Conservation (phyloP, 805 yeast species). For the Candida sonorensis region DNA sequence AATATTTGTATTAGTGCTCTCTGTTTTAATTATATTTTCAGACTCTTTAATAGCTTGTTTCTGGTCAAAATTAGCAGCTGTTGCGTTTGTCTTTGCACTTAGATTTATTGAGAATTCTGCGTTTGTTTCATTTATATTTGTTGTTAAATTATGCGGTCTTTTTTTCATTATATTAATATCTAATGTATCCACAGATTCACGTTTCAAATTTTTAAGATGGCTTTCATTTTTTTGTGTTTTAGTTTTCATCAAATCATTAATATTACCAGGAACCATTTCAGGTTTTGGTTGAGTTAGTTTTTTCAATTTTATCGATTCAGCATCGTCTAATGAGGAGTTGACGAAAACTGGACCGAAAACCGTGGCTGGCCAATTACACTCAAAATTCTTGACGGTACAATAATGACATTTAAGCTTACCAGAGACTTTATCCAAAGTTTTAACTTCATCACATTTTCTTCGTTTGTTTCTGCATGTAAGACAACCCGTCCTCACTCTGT, state of each 20-base stretch:
- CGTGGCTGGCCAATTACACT: conserved; percentile 8
- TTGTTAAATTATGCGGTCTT: too few species aligned
- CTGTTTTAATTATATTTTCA: too few species aligned
- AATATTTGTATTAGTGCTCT: too few species aligned
- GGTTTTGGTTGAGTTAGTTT: conserved; percentile 3
- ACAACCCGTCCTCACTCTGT: conserved; percentile 9
- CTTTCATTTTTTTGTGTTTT: neutral
- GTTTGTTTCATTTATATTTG: too few species aligned
- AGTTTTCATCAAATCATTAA: too few species aligned
- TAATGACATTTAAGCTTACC: conserved; percentile 6
- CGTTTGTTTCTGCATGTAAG: conserved; percentile 6
- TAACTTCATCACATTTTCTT: conserved; percentile 10
- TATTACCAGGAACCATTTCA: neutral
- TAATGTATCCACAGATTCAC: too few species aligned
- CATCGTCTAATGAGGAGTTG: conserved; percentile 5
- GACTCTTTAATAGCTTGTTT: too few species aligned
- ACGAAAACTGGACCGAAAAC: conserved; percentile 7
- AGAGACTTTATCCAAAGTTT: conserved; percentile 3
- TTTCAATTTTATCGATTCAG: conserved; percentile 4
- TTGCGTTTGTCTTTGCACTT: too few species aligned
- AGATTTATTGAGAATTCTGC: too few species aligned
- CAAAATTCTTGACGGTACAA: conserved; percentile 3
- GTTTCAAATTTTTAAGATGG: neutral
- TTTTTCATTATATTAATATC: too few species aligned
- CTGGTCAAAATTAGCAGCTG: too few species aligned